Evolutionary conservation across 1,284 basidiomycete genomes (phyloP).

Genomic region (Rugosomyces carneus): DNA sequence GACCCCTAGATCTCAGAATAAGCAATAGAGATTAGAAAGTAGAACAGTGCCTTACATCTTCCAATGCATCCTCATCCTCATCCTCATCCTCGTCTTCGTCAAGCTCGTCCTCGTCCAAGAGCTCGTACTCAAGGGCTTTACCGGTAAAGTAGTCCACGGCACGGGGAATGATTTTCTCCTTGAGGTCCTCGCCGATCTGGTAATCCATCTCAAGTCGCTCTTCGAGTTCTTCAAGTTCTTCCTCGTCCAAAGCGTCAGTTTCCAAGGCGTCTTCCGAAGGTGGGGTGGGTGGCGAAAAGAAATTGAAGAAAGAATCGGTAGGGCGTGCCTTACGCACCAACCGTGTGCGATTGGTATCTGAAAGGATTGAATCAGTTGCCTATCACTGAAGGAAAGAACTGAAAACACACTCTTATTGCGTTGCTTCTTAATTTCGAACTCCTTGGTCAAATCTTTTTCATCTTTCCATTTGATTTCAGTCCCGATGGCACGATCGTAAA

Average conservation of each 20-base stretch:
- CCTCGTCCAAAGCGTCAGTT: conserved; percentile 76
- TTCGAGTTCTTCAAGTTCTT: conserved; percentile 86
- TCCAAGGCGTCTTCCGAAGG: conserved; percentile 67
- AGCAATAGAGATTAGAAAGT: conserved; percentile 9
- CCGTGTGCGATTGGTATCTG: conserved; percentile 91
- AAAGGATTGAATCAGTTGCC: conserved; percentile 3
- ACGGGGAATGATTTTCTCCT: conserved; percentile 96
- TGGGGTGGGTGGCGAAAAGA: conserved; percentile 85
- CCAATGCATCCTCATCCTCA: conserved; percentile 52
- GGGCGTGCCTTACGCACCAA: conserved; percentile 85
- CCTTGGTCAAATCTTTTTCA: conserved; percentile 96
- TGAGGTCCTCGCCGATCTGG: conserved; percentile 97
- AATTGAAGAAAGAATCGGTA: conserved; percentile 95
- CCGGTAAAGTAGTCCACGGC: conserved; percentile 97
- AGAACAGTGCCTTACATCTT: conserved; percentile 39
- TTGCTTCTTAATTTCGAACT: conserved; percentile 99
- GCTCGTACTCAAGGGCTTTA: conserved; percentile 89
- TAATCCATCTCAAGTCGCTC: conserved; percentile 95
- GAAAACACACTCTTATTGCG: conserved; percentile 85
- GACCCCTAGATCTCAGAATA: conserved; percentile 39
- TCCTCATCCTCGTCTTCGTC: conserved; percentile 61
- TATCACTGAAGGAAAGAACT: neutral
- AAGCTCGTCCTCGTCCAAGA: conserved; percentile 67
- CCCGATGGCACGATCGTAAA: conserved; percentile 91
- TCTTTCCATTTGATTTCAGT: conserved; percentile 95